Evolutionary conservation across 768 basidiomycete species (phyloP), one percentile per base, ranked within the genome.

Genomic region (Infundibulicybe gibba): DNA sequence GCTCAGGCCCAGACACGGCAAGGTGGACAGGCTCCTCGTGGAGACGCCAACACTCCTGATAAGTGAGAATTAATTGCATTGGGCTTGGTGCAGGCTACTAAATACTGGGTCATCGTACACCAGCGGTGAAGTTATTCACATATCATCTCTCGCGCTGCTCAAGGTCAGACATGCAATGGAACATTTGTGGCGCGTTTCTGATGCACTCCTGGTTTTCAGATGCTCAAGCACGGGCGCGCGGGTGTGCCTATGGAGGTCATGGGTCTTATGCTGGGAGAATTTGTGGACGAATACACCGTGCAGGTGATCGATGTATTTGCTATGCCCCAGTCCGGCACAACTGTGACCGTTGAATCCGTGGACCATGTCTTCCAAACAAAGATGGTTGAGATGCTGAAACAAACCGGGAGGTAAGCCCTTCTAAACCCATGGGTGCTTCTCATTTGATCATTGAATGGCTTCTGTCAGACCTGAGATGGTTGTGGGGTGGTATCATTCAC

Each of bases 191-290:
- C 3, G 16, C n/a, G 6, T 43, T 44, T 49, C 19, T 43, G 43
- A n/a, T 20, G 34, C 41, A 11, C 15, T 25, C 45, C 3, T 25
- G 25, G 25, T 25, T 25, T 25, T 3, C 55, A 99, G 94, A 99
- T 99, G 97, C 72, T 99, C 50, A 99, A 99, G 68, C 97, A 99
- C 60, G 97, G 97, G 16, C 87, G 97, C 44, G 94, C 97, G 34
- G 97, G 95, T 49, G 97, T 99, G 20, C 97, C 97, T 8, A 94
- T 98, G 90, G 97, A 99, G 70, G 95, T 98, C 54, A 98, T 99
- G 95, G 90, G 91, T 51, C 81, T 94, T 33, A 94, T 97, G 91
- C 77, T 98, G 17, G 94, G 95, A 12, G 94, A 97, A 64, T 98
- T 98, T 56, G 91, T 98, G 40, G 97, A 99, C 72, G 97, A 98